Evolutionary conservation across 768 basidiomycete genomes (phyloP), one percentile per base, ranked within the genome.

Genomic region (Kwoniella heveanensis): DNA sequence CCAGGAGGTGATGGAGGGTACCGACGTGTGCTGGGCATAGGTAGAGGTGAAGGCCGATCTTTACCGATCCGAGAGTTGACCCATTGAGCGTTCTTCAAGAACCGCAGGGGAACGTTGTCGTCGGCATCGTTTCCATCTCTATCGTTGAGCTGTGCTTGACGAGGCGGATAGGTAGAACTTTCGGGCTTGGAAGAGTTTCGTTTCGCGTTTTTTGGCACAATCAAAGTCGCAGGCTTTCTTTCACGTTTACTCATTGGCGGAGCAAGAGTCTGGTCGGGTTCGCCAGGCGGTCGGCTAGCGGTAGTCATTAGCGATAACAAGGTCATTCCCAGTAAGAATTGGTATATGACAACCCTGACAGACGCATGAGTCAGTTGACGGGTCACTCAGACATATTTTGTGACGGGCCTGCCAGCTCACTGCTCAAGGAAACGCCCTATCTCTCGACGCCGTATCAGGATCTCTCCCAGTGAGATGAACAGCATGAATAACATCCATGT

Each of bases 401-500:
- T 8, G 29, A 44, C n/a, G 21, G 17, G 19, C 7, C 17, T 54
- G 19, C 22, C 47, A 37, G 32, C 76, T 71, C 27, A 77, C 76
- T 75, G 73, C n/a, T 63, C 61, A n/a, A 69, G 12, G 54, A 77
- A 77, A 21, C 64, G 66, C 29, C 57, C 36, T 7, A 52, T 44
- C 21, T 65, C 65, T 37, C 66, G 59, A 25, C 67, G 64, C 19
- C 60, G 61, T 2, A 67, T 32, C 50, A 75, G 50, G 2, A 68
- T 60, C 39, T 75, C 71, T 15, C 68, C 62, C 2, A 70, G 37
- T 12, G 68, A 39, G 12, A 77, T 60, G 49, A 71, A 60, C 21
- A 68, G 36, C n/a, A 55, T 56, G 64, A 77, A 77, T 2, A 62
- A 52, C 6, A 69, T 15, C 71, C 72, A 77, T 24, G 73, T 66